Conservation (phyloP, 257 asterid genomes). For the Gentiana macrophylla region DNA sequence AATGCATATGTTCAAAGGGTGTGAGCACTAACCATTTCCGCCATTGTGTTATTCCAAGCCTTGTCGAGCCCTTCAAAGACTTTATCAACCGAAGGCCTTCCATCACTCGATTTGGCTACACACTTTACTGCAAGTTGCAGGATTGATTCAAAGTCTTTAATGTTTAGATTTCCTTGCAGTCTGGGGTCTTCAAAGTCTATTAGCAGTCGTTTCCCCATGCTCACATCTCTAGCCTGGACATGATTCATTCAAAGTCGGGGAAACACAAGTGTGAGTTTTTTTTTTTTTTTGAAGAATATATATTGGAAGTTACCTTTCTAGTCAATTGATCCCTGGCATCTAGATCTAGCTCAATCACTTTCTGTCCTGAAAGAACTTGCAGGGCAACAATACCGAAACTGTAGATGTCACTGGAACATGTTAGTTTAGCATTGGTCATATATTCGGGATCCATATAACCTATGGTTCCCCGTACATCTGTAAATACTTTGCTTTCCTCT, state of each 20-base stretch:
- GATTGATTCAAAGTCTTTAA: conserved; percentile 60
- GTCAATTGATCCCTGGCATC: conserved; percentile 76
- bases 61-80: conserved; percentile 63
- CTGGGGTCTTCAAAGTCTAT: conserved; percentile 55
- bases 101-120: conserved; percentile 58
- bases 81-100: conserved; percentile 57
- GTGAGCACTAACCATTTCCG: conserved; percentile 27
- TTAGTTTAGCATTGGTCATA: conserved; percentile 80
- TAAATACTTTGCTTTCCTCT: conserved; percentile 71
- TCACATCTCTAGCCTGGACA: conserved; percentile 81
- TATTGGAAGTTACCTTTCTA: conserved; percentile 39
- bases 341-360: conserved; percentile 63
- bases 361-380: conserved; percentile 70
- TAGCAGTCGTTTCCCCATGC: conserved; percentile 50
- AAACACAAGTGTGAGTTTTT: no score
- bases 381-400: conserved; percentile 75
- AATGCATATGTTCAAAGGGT: background rate
- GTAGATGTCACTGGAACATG: conserved; percentile 75
- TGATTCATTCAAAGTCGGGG: background rate
- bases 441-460: conserved; percentile 92
- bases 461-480: conserved; percentile 76
- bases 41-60: conserved; percentile 46
- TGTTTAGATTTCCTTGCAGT: conserved; percentile 36
- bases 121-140: conserved; percentile 72
- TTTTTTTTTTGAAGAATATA: background rate